phyloP scores from a whole-genome alignment of 352 stramenopile genomes.

The Phytophthora ohioensis region DNA sequence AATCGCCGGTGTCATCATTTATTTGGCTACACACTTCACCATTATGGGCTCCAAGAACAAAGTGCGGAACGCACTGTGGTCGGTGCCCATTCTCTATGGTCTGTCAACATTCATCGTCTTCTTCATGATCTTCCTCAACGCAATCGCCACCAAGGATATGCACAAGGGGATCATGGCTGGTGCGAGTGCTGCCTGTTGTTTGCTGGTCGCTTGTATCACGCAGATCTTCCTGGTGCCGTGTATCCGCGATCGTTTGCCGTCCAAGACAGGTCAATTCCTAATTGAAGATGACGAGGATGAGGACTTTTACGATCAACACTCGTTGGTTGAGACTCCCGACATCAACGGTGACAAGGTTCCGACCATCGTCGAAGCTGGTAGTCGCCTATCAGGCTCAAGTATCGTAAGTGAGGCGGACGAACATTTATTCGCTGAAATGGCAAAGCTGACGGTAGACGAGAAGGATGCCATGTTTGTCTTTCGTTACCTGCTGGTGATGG shows the following conservation, averaged over 20 bases:
- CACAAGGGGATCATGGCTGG: conserved; percentile 20
- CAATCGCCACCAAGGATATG: conserved; percentile 12
- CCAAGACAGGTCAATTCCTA: conserved; percentile 31
- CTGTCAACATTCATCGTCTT: conserved; percentile 58
- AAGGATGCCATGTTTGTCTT: conserved; percentile 54
- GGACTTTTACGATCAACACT: conserved; percentile 10
- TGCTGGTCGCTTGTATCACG: conserved; percentile 8
- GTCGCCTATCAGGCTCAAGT: background rate
- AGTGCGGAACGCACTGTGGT: conserved; percentile 40
- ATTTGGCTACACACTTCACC: conserved; percentile 51
- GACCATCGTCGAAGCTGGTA: conserved; percentile 1
- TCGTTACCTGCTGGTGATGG: conserved; percentile 79
- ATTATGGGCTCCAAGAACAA: conserved; percentile 55
- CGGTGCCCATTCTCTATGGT: conserved; percentile 60
- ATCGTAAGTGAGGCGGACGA: conserved; percentile 24
- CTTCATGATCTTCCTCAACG: conserved; percentile 62
- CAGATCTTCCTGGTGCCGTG: conserved; percentile 40
- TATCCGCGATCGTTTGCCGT: conserved; percentile 31
- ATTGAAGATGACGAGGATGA: conserved; percentile 18
- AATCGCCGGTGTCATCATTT: conserved; percentile 61
- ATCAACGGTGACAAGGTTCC: conserved; percentile 9
- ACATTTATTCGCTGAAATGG: conserved; percentile 31
- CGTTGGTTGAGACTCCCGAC: conserved; percentile 19
- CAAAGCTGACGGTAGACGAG: conserved; percentile 40
- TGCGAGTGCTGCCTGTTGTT: conserved; percentile 1